phyloP scores from a whole-genome alignment of 1,284 basidiomycete species.

The Puccinia polysora region DNA sequence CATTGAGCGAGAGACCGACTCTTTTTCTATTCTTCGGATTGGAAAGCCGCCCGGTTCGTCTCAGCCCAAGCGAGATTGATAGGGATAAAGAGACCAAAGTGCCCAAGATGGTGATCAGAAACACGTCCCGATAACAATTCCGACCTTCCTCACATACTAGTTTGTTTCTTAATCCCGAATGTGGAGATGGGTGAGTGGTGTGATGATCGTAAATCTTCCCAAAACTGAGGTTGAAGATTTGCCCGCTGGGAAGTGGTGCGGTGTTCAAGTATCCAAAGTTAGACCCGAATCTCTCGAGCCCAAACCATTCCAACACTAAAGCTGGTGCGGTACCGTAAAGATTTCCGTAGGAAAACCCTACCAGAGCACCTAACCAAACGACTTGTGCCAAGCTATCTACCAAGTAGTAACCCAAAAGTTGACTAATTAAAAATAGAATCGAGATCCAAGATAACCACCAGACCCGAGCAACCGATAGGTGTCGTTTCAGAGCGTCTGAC shows the following conservation, averaged over 20 bases:
- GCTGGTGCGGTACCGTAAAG: constrained; percentile 28
- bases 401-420: not conserved
- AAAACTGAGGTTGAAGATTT: constrained; percentile 41
- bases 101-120: constrained; percentile 6
- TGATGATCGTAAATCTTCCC: constrained; percentile 35
- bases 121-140: not conserved
- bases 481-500: constrained; percentile 15
- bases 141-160: not conserved
- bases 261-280: constrained; percentile 38
- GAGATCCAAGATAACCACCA: constrained; percentile 37
- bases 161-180: no score
- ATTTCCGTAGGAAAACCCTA: constrained; percentile 38
- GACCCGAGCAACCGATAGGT: not conserved
- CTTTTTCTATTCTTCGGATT: no score
- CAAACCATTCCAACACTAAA: constrained; percentile 33
- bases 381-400: not conserved
- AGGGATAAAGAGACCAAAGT: not conserved
- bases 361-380: constrained; percentile 2
- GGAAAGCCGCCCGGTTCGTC: not conserved
- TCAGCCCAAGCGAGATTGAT: constrained; percentile 1
- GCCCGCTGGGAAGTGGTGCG: constrained; percentile 24
- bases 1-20: no score
- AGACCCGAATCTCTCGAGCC: constrained; percentile 10
- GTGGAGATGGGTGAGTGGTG: not conserved
- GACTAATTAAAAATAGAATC: constrained; percentile 23